Base-by-base conservation (phyloP, 176 grass and related monocot species). In the Juncus effusus region DNA sequence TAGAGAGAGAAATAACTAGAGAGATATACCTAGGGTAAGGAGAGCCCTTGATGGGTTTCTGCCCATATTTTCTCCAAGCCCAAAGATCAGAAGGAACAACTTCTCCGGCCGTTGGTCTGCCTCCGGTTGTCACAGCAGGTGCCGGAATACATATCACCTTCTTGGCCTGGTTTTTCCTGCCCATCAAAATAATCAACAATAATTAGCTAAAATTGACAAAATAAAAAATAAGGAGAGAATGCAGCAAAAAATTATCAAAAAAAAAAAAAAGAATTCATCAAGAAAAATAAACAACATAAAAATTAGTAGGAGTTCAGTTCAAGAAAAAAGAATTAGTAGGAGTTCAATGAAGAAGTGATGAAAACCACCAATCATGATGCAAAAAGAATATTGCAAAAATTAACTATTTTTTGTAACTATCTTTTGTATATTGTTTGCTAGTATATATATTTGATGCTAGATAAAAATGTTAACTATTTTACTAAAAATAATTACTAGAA, bases 41-140 rank as follows among this genome's bases (percentile, higher is more conserved):
- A 40, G 95, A 99, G 57, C 95, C 95, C 72, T 99, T 99, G 76
- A 99, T 99, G 51, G 95, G 95, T 62, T 99, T 99, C 66, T 99
- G 95, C 58, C 95, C 95, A 76, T 99, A 99, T 77, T 99, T 99
- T 81, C 95, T 99, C 95, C 95, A 99, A 78, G 95, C 95, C 95
- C 95, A 99, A 37, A 99, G 94, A 81, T 93, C 94, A 40, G 83
- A 93, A 51, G 89, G 94, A 62, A 99, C 85, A 14, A 93, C 89
- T 78, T 93, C 85, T 16, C 94, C 89, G 35, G 19, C 19, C 19
- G 67, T 90, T 52, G 83, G 66, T 77, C 81, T 78, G 16, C 83
- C 78, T 38, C 80, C 76, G 16, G 77, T 72, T 38, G 83, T 76
- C 6, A 75, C 76, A 28, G 88, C 80, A 28, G 94, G 76, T 65